Percentiles rank a stretch among this genome's conserved stretches.
These are phyloP conservation scores for Claviceps sorghi DNA, from an alignment of 2,329 filamentous ascomycete genomes.

Conservation along the genomic window DNA sequence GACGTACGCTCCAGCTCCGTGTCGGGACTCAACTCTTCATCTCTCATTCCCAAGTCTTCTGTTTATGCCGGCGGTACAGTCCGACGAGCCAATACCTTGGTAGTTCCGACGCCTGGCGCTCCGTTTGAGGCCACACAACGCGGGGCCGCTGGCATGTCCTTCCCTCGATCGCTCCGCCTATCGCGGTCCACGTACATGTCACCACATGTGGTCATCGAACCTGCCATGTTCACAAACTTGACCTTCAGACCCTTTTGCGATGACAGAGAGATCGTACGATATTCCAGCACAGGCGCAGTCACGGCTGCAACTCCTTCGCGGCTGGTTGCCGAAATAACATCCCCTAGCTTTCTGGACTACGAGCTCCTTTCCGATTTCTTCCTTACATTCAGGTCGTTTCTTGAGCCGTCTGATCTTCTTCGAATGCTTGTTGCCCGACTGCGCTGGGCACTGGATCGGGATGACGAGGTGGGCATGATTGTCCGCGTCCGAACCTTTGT, in stretches of 20 bases:
- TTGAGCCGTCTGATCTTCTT: conserved; percentile 62
- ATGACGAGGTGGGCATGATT: conserved; percentile 76
- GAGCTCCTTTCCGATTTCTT: conserved; percentile 97
- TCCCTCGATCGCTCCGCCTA: conserved; percentile 26
- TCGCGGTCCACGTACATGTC: conserved; percentile 34
- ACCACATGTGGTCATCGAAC: conserved; percentile 41
- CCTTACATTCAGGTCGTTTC: conserved; percentile 79
- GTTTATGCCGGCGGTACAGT: conserved; percentile 14
- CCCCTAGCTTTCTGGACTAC: conserved; percentile 89
- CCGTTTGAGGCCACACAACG: conserved; percentile 10
- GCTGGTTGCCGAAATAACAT: conserved; percentile 91
- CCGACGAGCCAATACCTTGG: conserved; percentile 23
- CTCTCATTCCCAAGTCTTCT: conserved; percentile 13
- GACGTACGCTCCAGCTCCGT: conserved; percentile 50
- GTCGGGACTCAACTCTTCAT: conserved; percentile 29
- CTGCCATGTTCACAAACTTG: conserved; percentile 69
- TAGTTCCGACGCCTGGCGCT: conserved; percentile 21
- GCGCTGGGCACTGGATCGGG: conserved; percentile 67
- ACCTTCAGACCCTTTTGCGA: conserved; percentile 68
- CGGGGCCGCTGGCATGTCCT: conserved; percentile 14
- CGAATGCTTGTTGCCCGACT: conserved; percentile 74
- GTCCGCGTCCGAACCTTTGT: conserved; percentile 95
- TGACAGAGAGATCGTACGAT: conserved; percentile 68
- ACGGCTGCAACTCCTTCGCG: conserved; percentile 80
- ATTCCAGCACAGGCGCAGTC: conserved; percentile 60